Evolutionary conservation across 192 early-diverging fungal species (phyloP), one percentile per base, ranked within the genome.

Genomic region (Martensiomyces pterosporus): DNA sequence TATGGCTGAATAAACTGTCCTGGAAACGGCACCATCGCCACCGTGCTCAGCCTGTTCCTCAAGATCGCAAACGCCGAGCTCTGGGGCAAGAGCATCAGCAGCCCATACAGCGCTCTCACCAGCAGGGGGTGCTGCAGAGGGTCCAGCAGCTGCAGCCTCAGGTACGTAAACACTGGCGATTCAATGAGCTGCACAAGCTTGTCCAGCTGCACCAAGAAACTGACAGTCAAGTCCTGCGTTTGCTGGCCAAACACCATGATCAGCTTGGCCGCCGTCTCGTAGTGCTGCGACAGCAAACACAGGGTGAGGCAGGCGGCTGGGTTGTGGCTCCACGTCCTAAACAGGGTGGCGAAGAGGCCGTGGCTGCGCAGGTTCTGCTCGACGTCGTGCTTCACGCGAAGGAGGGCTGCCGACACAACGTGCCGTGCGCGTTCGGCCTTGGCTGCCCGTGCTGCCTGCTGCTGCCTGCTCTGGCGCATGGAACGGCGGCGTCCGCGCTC

Each of bases 151-250:
- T 98, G 94, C 40, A 99, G 66, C 3, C 97, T 80, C 19, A 99
- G 69, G 51, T 87, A 90, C 5, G 94, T 95, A 75, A 99, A 99
- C 13, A 99, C 93, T 7, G 97, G 97, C 1, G 89, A 91, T 66
- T 99, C 97, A 14, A 99, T 59, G 4, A 99, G 75, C 69, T 98
- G 95, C 23, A 99, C 97, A 2, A 99, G 82, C 53, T 97, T 99
- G 60, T 99, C 97, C 19, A 97, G 83, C 58, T 98, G 95, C 26
- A 99, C 91, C 15, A 99, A 65, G 22, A 95, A 77, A 44, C 83
- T 88, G 27, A 99, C 94, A 2, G 92, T 96, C 40, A 98, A 89
- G 56, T 98, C 94, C 16, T 58, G 53, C 34, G 67, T 23, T 42
- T 94, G 75, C 39, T 94, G 88, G 8, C 87, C 93, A 65, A 98